Conservation (phyloP, 2,329 filamentous ascomycete species). For the Xylaria sp. region DNA sequence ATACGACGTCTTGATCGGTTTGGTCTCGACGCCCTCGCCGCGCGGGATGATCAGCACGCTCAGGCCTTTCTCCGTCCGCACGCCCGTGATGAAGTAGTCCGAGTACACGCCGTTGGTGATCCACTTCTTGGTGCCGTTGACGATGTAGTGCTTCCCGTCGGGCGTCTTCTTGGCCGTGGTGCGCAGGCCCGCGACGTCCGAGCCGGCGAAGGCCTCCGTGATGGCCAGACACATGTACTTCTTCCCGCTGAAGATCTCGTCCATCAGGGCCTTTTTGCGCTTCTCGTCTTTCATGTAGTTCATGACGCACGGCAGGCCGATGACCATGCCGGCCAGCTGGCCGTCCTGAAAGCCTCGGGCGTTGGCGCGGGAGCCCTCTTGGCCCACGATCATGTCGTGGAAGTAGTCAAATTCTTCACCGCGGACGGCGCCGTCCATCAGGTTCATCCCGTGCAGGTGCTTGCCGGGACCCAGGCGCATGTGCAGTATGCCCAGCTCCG, state of each 20-base stretch:
- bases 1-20: conserved; percentile 83
- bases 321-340: conserved; percentile 88
- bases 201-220: conserved; percentile 88
- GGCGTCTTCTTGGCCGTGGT: conserved; percentile 82
- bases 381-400: conserved; percentile 80
- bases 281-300: conserved; percentile 78
- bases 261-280: conserved; percentile 73
- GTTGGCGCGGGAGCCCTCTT: conserved; percentile 78
- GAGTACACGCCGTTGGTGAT: conserved; percentile 84
- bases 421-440: conserved; percentile 76
- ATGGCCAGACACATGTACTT: conserved; percentile 92
- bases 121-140: conserved; percentile 85
- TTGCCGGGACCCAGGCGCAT: conserved; percentile 87
- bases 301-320: conserved; percentile 81
- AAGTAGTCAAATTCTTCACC: conserved; percentile 89
- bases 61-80: conserved; percentile 81
- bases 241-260: conserved; percentile 79
- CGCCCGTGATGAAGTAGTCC: conserved; percentile 86
- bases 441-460: conserved; percentile 76
- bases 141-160: conserved; percentile 78
- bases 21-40: conserved; percentile 79
- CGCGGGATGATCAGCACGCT: conserved; percentile 81
- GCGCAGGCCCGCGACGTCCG: conserved; percentile 81
- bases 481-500: conserved; percentile 77
- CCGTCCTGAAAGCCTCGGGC: conserved; percentile 87